Conservation (phyloP, 495 filamentous ascomycete genomes). For the Sporormia fimetaria region DNA sequence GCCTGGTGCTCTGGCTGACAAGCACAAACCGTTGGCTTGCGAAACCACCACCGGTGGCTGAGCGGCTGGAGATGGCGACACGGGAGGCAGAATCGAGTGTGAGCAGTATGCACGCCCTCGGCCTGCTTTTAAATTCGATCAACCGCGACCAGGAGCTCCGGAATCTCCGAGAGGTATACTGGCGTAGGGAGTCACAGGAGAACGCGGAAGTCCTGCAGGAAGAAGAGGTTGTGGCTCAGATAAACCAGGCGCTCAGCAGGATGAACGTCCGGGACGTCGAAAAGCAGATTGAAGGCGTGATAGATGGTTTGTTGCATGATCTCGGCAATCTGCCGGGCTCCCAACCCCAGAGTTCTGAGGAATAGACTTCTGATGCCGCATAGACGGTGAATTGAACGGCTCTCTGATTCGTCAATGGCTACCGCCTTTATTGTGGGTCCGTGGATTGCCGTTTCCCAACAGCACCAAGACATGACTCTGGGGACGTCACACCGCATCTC, state of each 20-base stretch:
- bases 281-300: constrained; percentile 46
- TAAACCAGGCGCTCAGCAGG: constrained; percentile 39
- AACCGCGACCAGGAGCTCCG: constrained; percentile 46
- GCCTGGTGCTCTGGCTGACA: constrained; percentile 54
- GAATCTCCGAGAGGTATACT: constrained; percentile 46
- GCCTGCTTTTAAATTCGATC: constrained; percentile 46
- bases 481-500: too few species aligned
- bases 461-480: too few species aligned
- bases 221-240: constrained; percentile 44
- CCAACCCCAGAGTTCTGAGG: too few species aligned
- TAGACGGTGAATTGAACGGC: too few species aligned
- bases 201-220: constrained; percentile 37
- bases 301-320: constrained; percentile 34
- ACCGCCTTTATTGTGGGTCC: too few species aligned
- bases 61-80: constrained; percentile 38
- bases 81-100: constrained; percentile 37
- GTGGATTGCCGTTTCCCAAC: too few species aligned
- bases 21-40: constrained; percentile 63
- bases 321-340: constrained; percentile 12
- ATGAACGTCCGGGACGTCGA: constrained; percentile 42
- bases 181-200: constrained; percentile 37
- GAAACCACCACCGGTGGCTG: constrained; percentile 39
- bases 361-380: too few species aligned
- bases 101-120: constrained; percentile 43
- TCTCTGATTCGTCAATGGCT: too few species aligned